Evolutionary conservation across 179 eudicot genomes (phyloP), one percentile per base, ranked within the genome.

Genomic region (Actinidia arguta): DNA sequence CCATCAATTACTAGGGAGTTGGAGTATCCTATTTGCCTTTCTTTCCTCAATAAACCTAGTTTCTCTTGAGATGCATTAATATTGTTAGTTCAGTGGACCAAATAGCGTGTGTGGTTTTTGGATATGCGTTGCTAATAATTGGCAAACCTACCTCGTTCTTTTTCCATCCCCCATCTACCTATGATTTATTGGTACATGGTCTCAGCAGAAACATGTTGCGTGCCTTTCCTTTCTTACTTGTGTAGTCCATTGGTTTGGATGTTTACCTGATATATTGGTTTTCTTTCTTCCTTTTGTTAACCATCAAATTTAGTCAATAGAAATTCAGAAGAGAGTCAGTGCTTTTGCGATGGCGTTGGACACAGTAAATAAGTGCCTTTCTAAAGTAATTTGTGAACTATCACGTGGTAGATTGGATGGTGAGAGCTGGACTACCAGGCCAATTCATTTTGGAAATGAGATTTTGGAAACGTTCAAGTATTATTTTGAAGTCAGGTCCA

Each of bases 371-470:
- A 93, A 93, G 88, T 93, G 98, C 86, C 89, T 96, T 24, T 91
- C 98, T 71, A 98, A 96, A 90, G 98, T 98, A 66, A 91, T 95
- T 55, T 95, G 91, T 89, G 89, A 98, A 25, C 83, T 96, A 22
- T 90, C 98, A 76, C 99, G 96, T 75, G 99, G 99, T 83, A 95
- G 91, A 85, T 83, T 90, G 82, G 98, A 95, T 69, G 98, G 99
- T 72, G 96, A 93, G 67, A 96, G 96, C 89, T 90, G 90, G 83
- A 93, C 92, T 73, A 90, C 98, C 31, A 94, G 94, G 16, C 93
- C 95, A 52, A 78, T 96, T 82, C 97, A 95, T 85, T 92, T 95
- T 64, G 99, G 98, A 76, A 96, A 91, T 87, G 99, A 94, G 86
- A 91, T 95, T 75, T 76, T 93, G 72, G 94, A 93, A 84, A 87